phyloP scores from a whole-genome alignment of 176 grass and related monocot genomes.

The Zea luxurians region DNA sequence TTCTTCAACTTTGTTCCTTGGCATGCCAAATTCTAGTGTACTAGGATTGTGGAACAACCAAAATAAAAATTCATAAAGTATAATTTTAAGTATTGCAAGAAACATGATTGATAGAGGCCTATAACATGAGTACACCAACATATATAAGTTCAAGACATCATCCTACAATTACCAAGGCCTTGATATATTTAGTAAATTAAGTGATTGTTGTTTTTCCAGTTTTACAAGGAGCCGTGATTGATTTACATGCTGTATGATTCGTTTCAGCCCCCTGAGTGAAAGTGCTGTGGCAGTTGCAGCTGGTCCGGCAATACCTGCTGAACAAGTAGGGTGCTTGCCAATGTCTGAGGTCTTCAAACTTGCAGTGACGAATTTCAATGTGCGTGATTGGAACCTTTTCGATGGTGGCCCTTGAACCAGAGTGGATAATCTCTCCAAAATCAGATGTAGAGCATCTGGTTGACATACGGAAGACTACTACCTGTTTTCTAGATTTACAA shows the following conservation, averaged over 20 bases:
- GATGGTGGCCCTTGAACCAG: conserved; percentile 39
- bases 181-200: conserved; percentile 3
- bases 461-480: not conserved
- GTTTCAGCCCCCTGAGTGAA: conserved; percentile 72
- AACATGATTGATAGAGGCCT: not conserved
- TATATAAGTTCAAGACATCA: conserved; percentile 18
- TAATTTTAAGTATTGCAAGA: not conserved
- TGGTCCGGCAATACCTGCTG: conserved; percentile 59
- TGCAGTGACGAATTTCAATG: conserved; percentile 63
- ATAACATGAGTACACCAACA: not conserved
- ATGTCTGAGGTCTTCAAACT: conserved; percentile 77
- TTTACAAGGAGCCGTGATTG: not conserved
- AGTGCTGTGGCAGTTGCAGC: conserved; percentile 56
- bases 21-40: not conserved
- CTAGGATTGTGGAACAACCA: not conserved
- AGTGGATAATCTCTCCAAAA: not conserved
- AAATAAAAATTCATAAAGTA: not conserved
- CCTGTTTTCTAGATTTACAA: not conserved
- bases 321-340: conserved; percentile 70
- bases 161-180: not conserved
- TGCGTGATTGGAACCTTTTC: conserved; percentile 94
- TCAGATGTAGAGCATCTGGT: not conserved
- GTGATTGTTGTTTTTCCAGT: conserved; percentile 13
- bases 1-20: not conserved
- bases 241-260: conserved; percentile 18